These are phyloP conservation scores for Hypocreales sp. DNA, from an alignment of 2,329 filamentous ascomycete species.

Conservation along the genomic window DNA sequence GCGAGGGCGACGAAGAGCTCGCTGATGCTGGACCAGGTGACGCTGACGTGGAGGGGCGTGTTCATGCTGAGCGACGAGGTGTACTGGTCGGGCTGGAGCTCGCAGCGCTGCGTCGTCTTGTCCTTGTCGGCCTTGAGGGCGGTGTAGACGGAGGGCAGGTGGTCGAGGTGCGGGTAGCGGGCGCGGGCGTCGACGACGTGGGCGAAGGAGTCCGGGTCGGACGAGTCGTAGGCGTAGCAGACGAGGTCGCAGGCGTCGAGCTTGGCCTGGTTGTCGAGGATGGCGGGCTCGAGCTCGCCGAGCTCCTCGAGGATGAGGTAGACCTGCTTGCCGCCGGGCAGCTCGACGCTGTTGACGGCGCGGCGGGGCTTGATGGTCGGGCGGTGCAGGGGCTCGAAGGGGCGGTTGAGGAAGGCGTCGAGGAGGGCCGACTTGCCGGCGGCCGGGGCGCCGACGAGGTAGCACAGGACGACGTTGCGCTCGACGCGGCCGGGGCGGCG, in stretches of 20 bases:
- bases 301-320: constrained; percentile 93
- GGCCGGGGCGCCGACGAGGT: constrained; percentile 70
- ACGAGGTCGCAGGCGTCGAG: constrained; percentile 87
- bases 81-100: constrained; percentile 84
- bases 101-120: constrained; percentile 88
- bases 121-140: constrained; percentile 92
- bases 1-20: constrained; percentile 88
- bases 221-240: constrained; percentile 93
- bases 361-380: constrained; percentile 91
- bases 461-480: constrained; percentile 86
- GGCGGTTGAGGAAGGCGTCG: constrained; percentile 79
- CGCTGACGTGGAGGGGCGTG: constrained; percentile 83
- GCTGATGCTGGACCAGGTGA: constrained; percentile 84
- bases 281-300: constrained; percentile 86
- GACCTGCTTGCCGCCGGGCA: constrained; percentile 90
- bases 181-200: constrained; percentile 73
- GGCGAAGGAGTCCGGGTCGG: constrained; percentile 87
- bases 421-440: constrained; percentile 87
- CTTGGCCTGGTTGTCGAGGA: constrained; percentile 81
- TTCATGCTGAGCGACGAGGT: constrained; percentile 75
- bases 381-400: constrained; percentile 70
- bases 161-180: constrained; percentile 69
- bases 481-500: constrained; percentile 73
- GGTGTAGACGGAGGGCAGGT: constrained; percentile 82
- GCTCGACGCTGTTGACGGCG: constrained; percentile 90